Conservation (phyloP, 805 yeast genomes). For the Starmerella bombi region DNA sequence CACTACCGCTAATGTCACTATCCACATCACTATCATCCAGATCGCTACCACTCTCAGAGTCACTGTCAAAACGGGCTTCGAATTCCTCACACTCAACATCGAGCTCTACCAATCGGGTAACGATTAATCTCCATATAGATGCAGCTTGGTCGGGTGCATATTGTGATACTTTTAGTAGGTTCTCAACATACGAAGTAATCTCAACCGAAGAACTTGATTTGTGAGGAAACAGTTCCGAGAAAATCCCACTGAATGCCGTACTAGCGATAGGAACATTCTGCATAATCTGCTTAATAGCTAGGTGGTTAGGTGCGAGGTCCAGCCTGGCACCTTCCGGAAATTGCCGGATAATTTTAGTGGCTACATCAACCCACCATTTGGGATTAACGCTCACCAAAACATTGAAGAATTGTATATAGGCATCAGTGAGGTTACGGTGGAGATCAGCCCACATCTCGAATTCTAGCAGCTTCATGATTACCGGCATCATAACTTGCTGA, state of each 20-base stretch:
- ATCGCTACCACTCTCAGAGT: slow-evolving; percentile 23
- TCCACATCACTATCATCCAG: slow-evolving; percentile 23
- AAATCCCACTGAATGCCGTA: slow-evolving; percentile 43
- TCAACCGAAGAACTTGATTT: slow-evolving; percentile 40
- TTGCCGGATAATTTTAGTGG: slow-evolving; percentile 49
- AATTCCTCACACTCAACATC: slow-evolving; percentile 75
- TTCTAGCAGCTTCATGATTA: slow-evolving; percentile 50
- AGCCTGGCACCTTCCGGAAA: slow-evolving; percentile 30
- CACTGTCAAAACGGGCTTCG: slow-evolving; percentile 24
- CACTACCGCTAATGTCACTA: slow-evolving; percentile 7
- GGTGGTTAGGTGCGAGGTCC: slow-evolving; percentile 41
- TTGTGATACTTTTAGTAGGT: slow-evolving; percentile 43
- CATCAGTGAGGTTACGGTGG: slow-evolving; percentile 34
- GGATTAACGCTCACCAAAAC: slow-evolving; percentile 78
- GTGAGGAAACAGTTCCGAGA: slow-evolving; percentile 63
- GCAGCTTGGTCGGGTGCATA: slow-evolving; percentile 68
- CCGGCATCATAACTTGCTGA: slow-evolving; percentile 32
- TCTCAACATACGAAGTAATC: slow-evolving; percentile 45
- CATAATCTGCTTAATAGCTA: slow-evolving; percentile 48
- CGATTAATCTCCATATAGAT: slow-evolving; percentile 63
- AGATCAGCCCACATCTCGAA: slow-evolving; percentile 45
- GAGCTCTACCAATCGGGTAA: slow-evolving; percentile 68
- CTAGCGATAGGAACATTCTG: slow-evolving; percentile 72
- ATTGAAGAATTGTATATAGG: slow-evolving; percentile 57
- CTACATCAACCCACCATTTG: slow-evolving; percentile 80